Base-by-base conservation (phyloP, 768 basidiomycete genomes). In the Obba rivulosa region DNA sequence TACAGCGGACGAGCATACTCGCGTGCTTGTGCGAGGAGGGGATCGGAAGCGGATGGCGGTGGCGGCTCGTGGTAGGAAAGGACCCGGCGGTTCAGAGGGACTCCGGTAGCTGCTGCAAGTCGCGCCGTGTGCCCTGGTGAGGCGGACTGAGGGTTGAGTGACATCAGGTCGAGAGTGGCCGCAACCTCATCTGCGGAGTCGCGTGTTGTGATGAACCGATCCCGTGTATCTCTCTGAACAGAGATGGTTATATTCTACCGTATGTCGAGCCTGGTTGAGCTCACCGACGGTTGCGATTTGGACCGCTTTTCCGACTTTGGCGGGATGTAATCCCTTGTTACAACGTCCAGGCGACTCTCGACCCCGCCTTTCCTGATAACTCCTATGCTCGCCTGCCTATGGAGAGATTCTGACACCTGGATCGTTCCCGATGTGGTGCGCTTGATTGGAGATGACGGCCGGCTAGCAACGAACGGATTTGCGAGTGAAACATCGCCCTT, bases 41-140 rank as follows among this genome's bases (percentile, higher is more conserved):
- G 78, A 56, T 92, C 87, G 2, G 87, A 84, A 2, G 85, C 84
- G 0, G 92, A 80, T 0, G 81, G 63, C 2, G 92, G 87, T 0
- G 93, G 92, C 14, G 81, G 81, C 62, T 93, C 91, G 62, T 91
- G 86, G 66, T 92, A 96, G 4, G 87, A 84, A 7, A 96, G 77
- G 43, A 96, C 85, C 28, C 92, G 85, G 20, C 85, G 80, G 58
- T 85, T 87, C 44, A 87, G 65, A 9, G 84, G 81, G 13, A 92
- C 76, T 18, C 87, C 88, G 0, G 87, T 78, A 1, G 89, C 88
- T 1, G 77, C 81, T 5, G 79, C 84, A 17, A 92, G 76, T 35
- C 89, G 79, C 10, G 86, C 85, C 0, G 87, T 87, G 60, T 91
- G 89, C 0, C 82, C 79, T 1, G 87, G 87, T 0, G 88, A 90